Base-by-base conservation (phyloP, 2,329 filamentous ascomycete genomes). In the Cladosporium sphaerospermum region DNA sequence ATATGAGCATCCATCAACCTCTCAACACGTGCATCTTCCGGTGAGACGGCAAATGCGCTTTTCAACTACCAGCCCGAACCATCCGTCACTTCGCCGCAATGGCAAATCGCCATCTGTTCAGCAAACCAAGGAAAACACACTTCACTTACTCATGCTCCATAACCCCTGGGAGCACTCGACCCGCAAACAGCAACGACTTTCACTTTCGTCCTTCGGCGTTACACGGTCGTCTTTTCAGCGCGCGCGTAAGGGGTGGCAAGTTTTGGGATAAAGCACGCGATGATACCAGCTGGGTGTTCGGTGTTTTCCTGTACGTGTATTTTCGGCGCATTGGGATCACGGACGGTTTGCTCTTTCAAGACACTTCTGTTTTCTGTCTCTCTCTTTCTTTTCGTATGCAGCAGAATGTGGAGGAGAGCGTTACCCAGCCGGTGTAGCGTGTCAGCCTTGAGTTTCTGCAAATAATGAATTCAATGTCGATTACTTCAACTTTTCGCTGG, bases 1-100 rank as follows among this genome's bases (percentile, higher is more conserved):
- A 58, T 66, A n/a, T 62, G 52, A 61, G 34, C 34, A 11, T 11
- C n/a, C 4, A n/a, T 9, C 34, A 9, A 11, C 9, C 34, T 11
- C n/a, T 36, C 9, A 9, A 14, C n/a, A 14, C n/a, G 13, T 14
- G 8, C n/a, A 3, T 8, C n/a, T 14, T 39, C 36, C 16, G 8
- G 9, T 39, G 7, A 5, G 23, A 7, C 23, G 7, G 23, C 23
- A 28, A 7, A 28, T 7, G 5, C 4, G 23, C 23, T 28, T 5
- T 7, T 28, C 23, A 28, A 28, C 23, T 7, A 28, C 23, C 23
- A 28, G 7, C 7, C 23, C 23, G 7, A 5, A 28, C 7, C 23
- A 28, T 28, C 23, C 7, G 23, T 28, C 23, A 18, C 16, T 7
- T 28, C 5, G 23, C 23, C 23, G 23, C 4, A 5, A 7, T 28